Conservation (phyloP, 148 eudicot genomes). For the Silene latifolia region DNA sequence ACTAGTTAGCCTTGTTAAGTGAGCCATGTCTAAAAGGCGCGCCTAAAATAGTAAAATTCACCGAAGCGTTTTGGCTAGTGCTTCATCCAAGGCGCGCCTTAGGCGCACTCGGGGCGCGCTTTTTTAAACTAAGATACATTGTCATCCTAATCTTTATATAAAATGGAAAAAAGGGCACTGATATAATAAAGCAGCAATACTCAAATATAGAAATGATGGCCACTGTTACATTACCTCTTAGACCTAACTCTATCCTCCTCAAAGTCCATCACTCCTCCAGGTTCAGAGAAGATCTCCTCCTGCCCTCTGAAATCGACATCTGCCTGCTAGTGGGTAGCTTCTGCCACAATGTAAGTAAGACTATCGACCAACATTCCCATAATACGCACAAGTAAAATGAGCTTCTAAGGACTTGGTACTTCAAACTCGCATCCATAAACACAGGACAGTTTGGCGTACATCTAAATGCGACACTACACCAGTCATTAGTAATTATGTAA, state of each 20-base stretch:
- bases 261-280: conserved; percentile 94
- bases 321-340: conserved; percentile 95
- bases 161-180: neutral
- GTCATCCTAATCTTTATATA: neutral
- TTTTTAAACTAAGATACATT: no score
- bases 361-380: conserved; percentile 76
- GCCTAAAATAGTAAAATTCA: no score
- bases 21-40: no score
- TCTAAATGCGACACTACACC: neutral
- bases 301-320: conserved; percentile 86
- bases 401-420: neutral
- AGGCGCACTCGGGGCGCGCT: no score
- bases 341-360: conserved; percentile 99
- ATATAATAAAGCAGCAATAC: neutral
- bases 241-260: conserved; percentile 87
- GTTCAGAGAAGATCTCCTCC: conserved; percentile 81
- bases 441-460: neutral
- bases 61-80: no score
- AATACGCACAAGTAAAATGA: conserved; percentile 15
- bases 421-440: neutral
- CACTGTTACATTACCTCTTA: conserved; percentile 58
- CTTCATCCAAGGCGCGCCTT: no score
- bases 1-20: no score
- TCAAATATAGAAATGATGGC: conserved; percentile 1
- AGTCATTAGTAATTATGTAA: neutral